phyloP scores from a whole-genome alignment of 495 filamentous ascomycete species.

The Lindgomyces ingoldianus region DNA sequence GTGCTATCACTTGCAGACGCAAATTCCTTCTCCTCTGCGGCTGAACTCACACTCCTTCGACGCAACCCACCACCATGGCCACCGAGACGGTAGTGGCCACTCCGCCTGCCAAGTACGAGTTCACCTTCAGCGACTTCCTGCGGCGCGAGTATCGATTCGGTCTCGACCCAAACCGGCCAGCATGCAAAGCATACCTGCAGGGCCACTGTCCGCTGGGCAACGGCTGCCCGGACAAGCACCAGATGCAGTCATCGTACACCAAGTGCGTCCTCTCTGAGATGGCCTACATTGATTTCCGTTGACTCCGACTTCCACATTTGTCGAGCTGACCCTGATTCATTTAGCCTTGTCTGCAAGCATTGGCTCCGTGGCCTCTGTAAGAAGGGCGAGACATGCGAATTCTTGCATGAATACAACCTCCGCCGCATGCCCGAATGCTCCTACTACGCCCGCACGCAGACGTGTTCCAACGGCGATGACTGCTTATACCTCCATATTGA shows the following conservation, averaged over 20 bases:
- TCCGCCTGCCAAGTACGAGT: constrained; percentile 33
- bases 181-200: constrained; percentile 77
- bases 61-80: background rate
- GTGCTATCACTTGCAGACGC: background rate
- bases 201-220: constrained; percentile 78
- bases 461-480: constrained; percentile 94
- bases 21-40: no score
- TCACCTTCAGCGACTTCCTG: constrained; percentile 49
- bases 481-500: constrained; percentile 95
- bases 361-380: constrained; percentile 97
- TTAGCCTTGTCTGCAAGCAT: constrained; percentile 90
- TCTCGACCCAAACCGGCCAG: constrained; percentile 67
- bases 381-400: constrained; percentile 93
- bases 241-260: constrained; percentile 43
- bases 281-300: no score
- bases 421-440: constrained; percentile 97
- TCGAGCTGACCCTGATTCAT: constrained; percentile 8
- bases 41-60: no score
- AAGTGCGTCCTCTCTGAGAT: constrained; percentile 34
- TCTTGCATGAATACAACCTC: constrained; percentile 97
- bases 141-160: constrained; percentile 67
- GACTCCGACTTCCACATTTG: background rate
- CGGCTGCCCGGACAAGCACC: constrained; percentile 63
- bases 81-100: constrained; percentile 8
- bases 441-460: constrained; percentile 70